Evolutionary conservation across 225 moss, liverwort and hornwort genomes (phyloP), one percentile per base, ranked within the genome.

Genomic region (Polytrichum commune): DNA sequence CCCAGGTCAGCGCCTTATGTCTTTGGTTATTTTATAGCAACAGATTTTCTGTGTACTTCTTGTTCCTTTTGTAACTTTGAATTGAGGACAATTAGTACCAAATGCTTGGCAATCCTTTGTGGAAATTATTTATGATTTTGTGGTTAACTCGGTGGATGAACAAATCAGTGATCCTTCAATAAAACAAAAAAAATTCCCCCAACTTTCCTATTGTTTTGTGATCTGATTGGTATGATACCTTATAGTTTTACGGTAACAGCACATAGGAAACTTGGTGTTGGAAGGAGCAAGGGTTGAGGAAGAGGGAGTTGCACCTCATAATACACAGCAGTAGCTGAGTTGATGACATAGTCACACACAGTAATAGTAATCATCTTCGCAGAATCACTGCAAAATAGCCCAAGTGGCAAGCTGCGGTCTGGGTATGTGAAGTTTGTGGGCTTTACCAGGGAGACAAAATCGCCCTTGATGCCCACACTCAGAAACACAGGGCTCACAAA

Each of bases 321-420:
- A 69, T 94, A 98, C 4, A 98, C 97, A 74, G 82, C 75, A 27
- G 85, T 83, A 64, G 97, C 97, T 25, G 97, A 98, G 76, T 98
- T 98, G 16, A 98, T 78, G 20, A 94, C 94, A 64, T 91, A 88
- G 64, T 95, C 94, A 80, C 88, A 84, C 7, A 95, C 78, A 3
- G 94, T 91, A 65, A 98, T 91, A 7, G 97, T 94, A 76, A 95
- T 76, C 97, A 98, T 98, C 88, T 95, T 98, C 19, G 86, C 63
- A 55, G 94, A 92, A 32, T 90, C 85, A 71, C 89, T 92, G 76
- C 97, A 98, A 55, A 90, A 91, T n/a, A 98, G 64, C 62, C 94
- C 97, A 20, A 94, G 74, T 35, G 88, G 86, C 77, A 95, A 58
- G 53, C 83, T 72, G 74, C 86, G 75, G 58, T 91, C 84, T 64